Conservation (phyloP, 2,329 filamentous ascomycete species). For the Fusarium duplospermum region DNA sequence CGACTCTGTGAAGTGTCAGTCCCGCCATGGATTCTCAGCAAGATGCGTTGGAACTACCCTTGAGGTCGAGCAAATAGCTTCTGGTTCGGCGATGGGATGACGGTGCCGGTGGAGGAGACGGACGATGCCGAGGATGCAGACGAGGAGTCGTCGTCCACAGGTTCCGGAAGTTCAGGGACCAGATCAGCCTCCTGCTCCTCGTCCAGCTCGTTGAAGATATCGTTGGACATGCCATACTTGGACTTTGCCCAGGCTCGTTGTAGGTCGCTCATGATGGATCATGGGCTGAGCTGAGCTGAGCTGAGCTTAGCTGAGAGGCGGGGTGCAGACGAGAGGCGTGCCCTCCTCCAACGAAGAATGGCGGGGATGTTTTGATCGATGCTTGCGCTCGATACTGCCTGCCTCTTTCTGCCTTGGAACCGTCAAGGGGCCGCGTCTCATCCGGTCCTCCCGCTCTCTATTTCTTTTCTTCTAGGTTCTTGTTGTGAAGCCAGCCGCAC, state of each 20-base stretch:
- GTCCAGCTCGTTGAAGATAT: slow-evolving; percentile 63
- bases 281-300: slow-evolving; percentile 18
- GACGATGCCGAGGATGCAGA: slow-evolving; percentile 82
- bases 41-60: slow-evolving; percentile 60
- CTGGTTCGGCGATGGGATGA: slow-evolving; percentile 81
- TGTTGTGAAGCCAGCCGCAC: slow-evolving; percentile 9
- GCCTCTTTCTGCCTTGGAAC: not conserved
- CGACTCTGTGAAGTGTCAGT: slow-evolving; percentile 54
- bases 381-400: slow-evolving; percentile 11
- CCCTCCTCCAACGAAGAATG: slow-evolving; percentile 19
- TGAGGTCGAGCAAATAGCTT: slow-evolving; percentile 78
- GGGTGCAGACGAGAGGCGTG: slow-evolving; percentile 29
- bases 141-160: slow-evolving; percentile 73
- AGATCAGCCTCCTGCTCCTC: slow-evolving; percentile 63
- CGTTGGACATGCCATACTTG: slow-evolving; percentile 71
- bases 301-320: slow-evolving; percentile 9
- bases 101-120: slow-evolving; percentile 92
- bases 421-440: slow-evolving; percentile 6
- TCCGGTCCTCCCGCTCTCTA: slow-evolving; percentile 11
- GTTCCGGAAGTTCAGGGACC: slow-evolving; percentile 58
- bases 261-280: slow-evolving; percentile 77
- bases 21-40: slow-evolving; percentile 15
- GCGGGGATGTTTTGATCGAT: slow-evolving; percentile 12
- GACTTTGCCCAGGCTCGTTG: slow-evolving; percentile 83
- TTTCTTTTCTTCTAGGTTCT: not conserved